These are phyloP conservation scores for Penicillium sclerotiorum DNA, from an alignment of 2,329 filamentous ascomycete genomes.

Conservation along the genomic window DNA sequence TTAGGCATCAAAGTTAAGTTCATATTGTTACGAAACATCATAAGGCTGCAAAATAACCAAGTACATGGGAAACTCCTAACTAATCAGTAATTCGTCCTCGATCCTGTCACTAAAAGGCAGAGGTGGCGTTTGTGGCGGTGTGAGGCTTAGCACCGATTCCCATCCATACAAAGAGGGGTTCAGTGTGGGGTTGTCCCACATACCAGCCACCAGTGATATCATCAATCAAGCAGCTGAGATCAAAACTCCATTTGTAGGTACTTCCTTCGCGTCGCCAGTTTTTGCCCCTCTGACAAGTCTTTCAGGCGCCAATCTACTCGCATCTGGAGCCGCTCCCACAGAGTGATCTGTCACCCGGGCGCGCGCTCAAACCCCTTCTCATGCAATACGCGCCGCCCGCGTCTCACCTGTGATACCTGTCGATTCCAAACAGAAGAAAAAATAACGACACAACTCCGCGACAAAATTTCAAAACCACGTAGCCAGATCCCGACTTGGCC, in stretches of 20 bases:
- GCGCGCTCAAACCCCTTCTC: constrained; percentile 16
- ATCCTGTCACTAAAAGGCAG: not conserved
- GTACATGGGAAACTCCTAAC: too few relatives aligned
- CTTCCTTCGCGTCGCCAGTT: not conserved
- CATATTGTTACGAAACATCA: too few relatives aligned
- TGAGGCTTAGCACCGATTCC: constrained; percentile 11
- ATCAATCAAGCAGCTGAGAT: constrained; percentile 12
- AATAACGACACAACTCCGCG: not conserved
- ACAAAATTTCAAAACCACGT: not conserved
- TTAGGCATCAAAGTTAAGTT: too few relatives aligned
- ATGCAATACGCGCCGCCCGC: constrained; percentile 16
- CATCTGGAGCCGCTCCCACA: constrained; percentile 5
- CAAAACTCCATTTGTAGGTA: not conserved
- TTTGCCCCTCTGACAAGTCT: not conserved
- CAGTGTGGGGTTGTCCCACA: constrained; percentile 18
- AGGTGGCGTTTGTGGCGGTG: not conserved
- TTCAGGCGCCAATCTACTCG: constrained; percentile 2
- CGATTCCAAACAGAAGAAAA: too few relatives aligned
- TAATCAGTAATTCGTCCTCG: not conserved
- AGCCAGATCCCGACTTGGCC: not conserved
- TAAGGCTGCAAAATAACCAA: not conserved
- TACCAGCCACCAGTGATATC: constrained; percentile 26
- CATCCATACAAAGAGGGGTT: constrained; percentile 5
- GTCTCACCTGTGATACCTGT: constrained; percentile 15
- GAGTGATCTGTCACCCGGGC: constrained; percentile 19